Conservation (phyloP, 2,329 filamentous ascomycete species). For the Teratosphaeriaceae sp. region DNA sequence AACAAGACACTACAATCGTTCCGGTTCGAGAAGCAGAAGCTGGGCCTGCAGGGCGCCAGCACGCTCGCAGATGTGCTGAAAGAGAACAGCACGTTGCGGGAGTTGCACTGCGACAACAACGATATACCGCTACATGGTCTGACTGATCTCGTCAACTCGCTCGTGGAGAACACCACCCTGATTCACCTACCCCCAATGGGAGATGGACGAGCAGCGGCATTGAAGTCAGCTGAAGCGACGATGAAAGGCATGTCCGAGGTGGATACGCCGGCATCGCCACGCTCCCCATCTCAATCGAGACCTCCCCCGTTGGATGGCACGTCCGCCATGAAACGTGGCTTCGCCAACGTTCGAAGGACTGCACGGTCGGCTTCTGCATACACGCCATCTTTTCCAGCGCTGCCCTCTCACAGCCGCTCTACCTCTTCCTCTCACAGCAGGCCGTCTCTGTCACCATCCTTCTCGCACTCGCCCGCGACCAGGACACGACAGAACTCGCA, state of each 20-base stretch:
- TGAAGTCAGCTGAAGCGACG: conserved; percentile 40
- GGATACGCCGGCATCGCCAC: conserved; percentile 15
- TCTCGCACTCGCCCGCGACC: conserved; percentile 20
- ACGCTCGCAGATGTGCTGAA: conserved; percentile 63
- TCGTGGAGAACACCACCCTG: conserved; percentile 59
- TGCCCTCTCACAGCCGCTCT: conserved; percentile 15
- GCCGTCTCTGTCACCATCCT: conserved; percentile 13
- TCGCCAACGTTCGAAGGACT: conserved; percentile 26
- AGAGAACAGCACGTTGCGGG: conserved; percentile 54
- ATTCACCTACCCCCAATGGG: conserved; percentile 58
- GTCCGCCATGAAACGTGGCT: conserved; percentile 24
- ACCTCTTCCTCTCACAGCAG: conserved; percentile 7
- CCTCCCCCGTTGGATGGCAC: conserved; percentile 9
- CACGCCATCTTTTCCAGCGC: conserved; percentile 26
- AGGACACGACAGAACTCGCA: conserved; percentile 17
- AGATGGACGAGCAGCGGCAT: conserved; percentile 53
- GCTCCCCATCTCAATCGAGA: conserved; percentile 15
- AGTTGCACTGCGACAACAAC: conserved; percentile 66
- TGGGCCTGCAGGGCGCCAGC: conserved; percentile 63
- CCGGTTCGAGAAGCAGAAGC: conserved; percentile 60
- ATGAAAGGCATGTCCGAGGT: conserved; percentile 28
- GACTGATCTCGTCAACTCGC: conserved; percentile 60
- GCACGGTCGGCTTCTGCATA: conserved; percentile 23
- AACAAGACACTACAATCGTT: conserved; percentile 57
- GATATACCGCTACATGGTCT: conserved; percentile 65